Conservation (phyloP, 2,329 filamentous ascomycete species). For the Calonectria leucothoes region DNA sequence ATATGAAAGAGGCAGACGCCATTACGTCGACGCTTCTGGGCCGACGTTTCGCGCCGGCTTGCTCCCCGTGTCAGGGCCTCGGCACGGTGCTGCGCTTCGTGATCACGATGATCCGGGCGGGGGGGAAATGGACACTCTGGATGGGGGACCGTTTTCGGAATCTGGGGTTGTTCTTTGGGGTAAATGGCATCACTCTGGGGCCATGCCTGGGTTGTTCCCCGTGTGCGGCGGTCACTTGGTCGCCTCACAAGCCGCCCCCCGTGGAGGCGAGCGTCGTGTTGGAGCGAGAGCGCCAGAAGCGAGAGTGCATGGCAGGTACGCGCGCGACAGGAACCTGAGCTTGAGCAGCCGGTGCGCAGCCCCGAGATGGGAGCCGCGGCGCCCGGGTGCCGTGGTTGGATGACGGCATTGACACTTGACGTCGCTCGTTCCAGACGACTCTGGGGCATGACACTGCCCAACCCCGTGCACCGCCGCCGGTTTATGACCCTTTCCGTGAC, state of each 20-base stretch:
- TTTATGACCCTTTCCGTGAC: not conserved
- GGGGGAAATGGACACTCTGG: not conserved
- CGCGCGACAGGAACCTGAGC: not conserved
- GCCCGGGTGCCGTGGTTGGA: not conserved
- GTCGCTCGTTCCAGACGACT: conserved; percentile 8
- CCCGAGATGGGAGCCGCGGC: not conserved
- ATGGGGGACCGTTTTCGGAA: conserved; percentile 20
- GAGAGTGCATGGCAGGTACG: not conserved
- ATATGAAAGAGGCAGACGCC: conserved; percentile 2
- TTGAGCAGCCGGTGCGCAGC: not conserved
- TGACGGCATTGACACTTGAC: conserved; percentile 15
- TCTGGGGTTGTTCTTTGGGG: conserved; percentile 2
- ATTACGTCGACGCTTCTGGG: not conserved
- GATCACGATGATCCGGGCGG: conserved; percentile 2
- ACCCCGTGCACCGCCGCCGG: conserved; percentile 1
- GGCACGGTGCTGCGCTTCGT: not conserved
- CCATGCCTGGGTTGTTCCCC: not conserved
- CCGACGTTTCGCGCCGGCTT: conserved; percentile 10
- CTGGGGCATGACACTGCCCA: conserved; percentile 3
- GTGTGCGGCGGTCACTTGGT: not conserved
- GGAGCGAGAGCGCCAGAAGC: not conserved
- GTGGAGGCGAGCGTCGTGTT: not conserved
- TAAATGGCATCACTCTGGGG: not conserved
- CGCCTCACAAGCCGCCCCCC: not conserved
- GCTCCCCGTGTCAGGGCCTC: not conserved